Base-by-base conservation (phyloP, 345 rosid genomes). In the Orychophragmus violaceus region DNA sequence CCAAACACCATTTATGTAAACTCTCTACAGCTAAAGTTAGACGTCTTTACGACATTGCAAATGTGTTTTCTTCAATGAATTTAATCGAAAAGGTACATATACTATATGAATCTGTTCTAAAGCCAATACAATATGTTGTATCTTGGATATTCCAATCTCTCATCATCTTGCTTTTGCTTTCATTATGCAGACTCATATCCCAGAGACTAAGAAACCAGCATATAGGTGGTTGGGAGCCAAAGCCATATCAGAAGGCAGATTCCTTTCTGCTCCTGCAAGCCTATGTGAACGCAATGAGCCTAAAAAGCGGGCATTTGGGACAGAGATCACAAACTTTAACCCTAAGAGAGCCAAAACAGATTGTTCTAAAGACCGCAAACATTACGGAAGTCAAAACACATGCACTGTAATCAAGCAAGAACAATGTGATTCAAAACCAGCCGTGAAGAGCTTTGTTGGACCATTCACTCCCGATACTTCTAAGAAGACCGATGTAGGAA, bases 31-130 rank as follows among this genome's bases (percentile, higher is more conserved):
- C 90, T 57, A 90, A 85, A 82, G 81, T 87, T 37, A 80, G 97
- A 74, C 83, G 95, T 54, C 76, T 87, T 14, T 87, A 90, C 64
- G 97, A 87, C 78, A 84, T 90, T 60, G 97, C 90, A 44, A 90
- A 90, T 75, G 90, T 87, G 55, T 82, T 87, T 66, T 79, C 94
- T 53, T 87, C 91, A 3, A 77, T 87, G 77, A 82, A 83, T 59
- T 70, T 90, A 60, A 87, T 90, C 35, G 90, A 90, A 62, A 90
- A 90, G 97, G 95, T 90, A 80, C 9, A 13, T 4, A 4, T 44
- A 28, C 44, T 41, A 17, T 18, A 37, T 0, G 11, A 52, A 5
- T 59, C 19, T 62, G 58, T 5, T 58, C 46, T 18, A 4, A 46
- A 45, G 28, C 24, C 32, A 41, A 14, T 51, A 32, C 55, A 70